Base-by-base conservation (phyloP, 495 filamentous ascomycete genomes). In the Penicillium maclennaniae region DNA sequence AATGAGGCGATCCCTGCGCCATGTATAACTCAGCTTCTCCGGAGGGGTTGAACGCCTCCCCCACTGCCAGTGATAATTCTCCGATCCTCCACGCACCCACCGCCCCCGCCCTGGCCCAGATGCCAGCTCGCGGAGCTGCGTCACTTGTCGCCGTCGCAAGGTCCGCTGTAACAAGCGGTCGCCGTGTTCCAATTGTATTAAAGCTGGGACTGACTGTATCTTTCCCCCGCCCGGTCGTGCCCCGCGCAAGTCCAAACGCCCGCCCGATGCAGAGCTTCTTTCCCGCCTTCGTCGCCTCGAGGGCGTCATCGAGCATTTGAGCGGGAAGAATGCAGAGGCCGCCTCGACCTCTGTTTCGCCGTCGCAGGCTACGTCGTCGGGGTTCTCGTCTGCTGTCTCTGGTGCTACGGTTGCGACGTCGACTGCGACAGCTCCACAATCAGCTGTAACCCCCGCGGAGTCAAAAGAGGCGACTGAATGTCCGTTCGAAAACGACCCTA, bases 151-250 rank as follows among this genome's bases (percentile, higher is more conserved):
- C 20, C 82, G 85, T 54, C 77, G 91, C 43, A 96, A 96, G 66
- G 89, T 93, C 5, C 85, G 86, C 50, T 96, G 91, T 69, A 89
- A 97, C 73, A 95, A 95, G 68, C 75, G 82, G 40, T 72, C 78
- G 60, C 90, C 91, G 6, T 96, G 91, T 70, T 84, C 84, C 46
- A 95, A 96, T 62, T 96, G 91, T 68, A 78, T 79, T 44, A 85
- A 85, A 60, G 86, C 85, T 9, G 83, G 84, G 25, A 87, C 87
- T 51, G 84, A 90, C 63, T 96, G 91, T 68, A 71, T 91, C 25
- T 96, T 91, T 65, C 91, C 91, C 1, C 83, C 86, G 1, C 90
- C 89, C 0, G 89, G 88, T 15, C 77, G 91, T 47, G 90, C 91
- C 12, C 89, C 88, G 10, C 78, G 88, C 45, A 80, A 84, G 59